Evolutionary conservation across 2,329 filamentous ascomycete species (phyloP).

Genomic region (Penicillium digitatum): DNA sequence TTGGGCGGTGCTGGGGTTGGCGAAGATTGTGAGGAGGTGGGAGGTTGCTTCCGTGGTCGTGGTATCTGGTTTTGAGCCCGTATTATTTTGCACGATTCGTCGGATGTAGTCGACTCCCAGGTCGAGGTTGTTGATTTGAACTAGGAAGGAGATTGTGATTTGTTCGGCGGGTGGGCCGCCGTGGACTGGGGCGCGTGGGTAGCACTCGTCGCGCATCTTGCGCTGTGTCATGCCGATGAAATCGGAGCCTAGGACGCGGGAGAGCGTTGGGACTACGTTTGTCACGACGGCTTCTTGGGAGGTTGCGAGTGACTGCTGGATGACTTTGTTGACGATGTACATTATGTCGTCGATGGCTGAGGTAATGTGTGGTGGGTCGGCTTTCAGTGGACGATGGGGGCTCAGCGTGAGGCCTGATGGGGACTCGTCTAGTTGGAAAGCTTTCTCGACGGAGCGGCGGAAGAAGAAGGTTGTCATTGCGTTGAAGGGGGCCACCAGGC

Average conservation of each 20-base stretch:
- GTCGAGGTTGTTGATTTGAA: constrained; percentile 94
- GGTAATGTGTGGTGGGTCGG: constrained; percentile 84
- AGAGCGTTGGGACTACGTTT: constrained; percentile 72
- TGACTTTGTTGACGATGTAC: constrained; percentile 94
- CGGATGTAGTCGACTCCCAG: constrained; percentile 85
- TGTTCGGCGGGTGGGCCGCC: constrained; percentile 83
- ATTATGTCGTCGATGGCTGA: constrained; percentile 97
- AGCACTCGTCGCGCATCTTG: constrained; percentile 95
- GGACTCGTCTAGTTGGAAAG: constrained; percentile 91
- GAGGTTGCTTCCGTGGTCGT: constrained; percentile 25
- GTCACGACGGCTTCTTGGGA: constrained; percentile 74
- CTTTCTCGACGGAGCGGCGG: constrained; percentile 90
- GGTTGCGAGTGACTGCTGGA: constrained; percentile 81
- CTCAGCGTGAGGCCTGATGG: constrained; percentile 76
- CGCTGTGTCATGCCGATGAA: constrained; percentile 97
- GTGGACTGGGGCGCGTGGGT: constrained; percentile 73
- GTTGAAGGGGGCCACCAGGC: constrained; percentile 78
- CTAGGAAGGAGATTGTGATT: constrained; percentile 81
- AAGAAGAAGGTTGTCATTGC: constrained; percentile 95
- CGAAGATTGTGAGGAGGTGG: constrained; percentile 64
- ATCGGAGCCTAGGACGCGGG: constrained; percentile 76
- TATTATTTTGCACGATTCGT: constrained; percentile 71
- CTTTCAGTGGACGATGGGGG: constrained; percentile 64
- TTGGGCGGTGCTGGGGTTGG: constrained; percentile 69
- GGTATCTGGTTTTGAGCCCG: constrained; percentile 41